These are phyloP conservation scores for Ambrosia hybrid DNA, from an alignment of 140 eudicot genomes.

Conservation along the genomic window DNA sequence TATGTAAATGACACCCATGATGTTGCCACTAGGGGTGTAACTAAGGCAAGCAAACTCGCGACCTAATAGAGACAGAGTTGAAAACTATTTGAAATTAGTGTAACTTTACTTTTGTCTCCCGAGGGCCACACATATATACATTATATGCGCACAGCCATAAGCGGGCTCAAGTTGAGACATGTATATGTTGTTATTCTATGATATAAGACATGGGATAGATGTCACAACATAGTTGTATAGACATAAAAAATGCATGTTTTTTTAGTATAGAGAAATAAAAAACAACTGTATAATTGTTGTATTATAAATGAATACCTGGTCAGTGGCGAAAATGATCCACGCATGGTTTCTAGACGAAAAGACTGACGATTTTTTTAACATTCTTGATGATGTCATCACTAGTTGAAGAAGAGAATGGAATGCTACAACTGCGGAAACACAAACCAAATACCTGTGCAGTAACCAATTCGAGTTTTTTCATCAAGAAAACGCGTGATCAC, in stretches of 20 bases:
- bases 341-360: constrained; percentile 64
- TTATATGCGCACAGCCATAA: too few relatives aligned
- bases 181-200: too few relatives aligned
- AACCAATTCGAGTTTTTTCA: not conserved
- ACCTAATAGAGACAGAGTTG: too few relatives aligned
- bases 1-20: too few relatives aligned
- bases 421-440: constrained; percentile 63
- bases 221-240: not conserved
- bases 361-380: constrained; percentile 38
- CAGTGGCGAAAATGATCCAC: constrained; percentile 76
- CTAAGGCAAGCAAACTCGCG: too few relatives aligned
- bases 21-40: too few relatives aligned
- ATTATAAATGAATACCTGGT: constrained; percentile 53
- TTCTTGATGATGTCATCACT: constrained; percentile 41
- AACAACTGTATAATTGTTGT: not conserved
- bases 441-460: constrained; percentile 72
- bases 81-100: too few relatives aligned
- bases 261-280: not conserved
- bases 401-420: constrained; percentile 74
- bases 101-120: too few relatives aligned
- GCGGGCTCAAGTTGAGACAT: too few relatives aligned
- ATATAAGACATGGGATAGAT: not conserved
- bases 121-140: not conserved
- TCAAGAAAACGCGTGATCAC: constrained; percentile 31
- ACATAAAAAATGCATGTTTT: not conserved